phyloP scores from a whole-genome alignment of 345 rosid genomes.

The rapeseed (Brassica napus) region Da-Ae NC_063438.1:21121001-21121500 shows the following conservation, averaged over 20 bases:
- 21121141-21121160: neutral
- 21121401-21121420: neutral
- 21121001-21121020: too few species aligned
- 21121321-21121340: neutral
- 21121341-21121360: neutral
- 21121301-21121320: neutral
- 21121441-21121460: neutral
- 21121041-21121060: too few species aligned
- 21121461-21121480: too few species aligned
- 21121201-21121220: neutral
- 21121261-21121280: neutral
- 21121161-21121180: neutral
- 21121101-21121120: conserved; percentile 6
- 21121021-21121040: too few species aligned
- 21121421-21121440: neutral
- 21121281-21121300: neutral
- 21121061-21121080: too few species aligned
- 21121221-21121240: neutral
- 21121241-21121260: neutral
- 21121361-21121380: neutral
- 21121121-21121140: neutral
- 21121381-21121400: neutral
- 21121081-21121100: too few species aligned
- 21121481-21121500: too few species aligned
- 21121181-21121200: neutral